phyloP scores from a whole-genome alignment of 768 basidiomycete genomes.

The Auriscalpium vulgare region DNA sequence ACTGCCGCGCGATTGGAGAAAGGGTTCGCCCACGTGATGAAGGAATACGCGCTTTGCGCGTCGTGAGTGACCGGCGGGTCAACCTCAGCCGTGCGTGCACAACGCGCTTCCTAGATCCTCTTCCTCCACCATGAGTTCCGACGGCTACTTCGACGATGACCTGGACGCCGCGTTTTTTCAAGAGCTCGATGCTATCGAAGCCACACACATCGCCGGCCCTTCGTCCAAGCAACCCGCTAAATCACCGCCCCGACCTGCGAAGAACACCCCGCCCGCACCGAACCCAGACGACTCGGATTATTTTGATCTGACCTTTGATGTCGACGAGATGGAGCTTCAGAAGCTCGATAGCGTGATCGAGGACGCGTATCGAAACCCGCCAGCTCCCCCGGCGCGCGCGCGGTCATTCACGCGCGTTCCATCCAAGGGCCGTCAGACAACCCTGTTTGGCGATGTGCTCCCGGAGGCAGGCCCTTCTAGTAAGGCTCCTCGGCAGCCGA shows the following conservation, averaged over 20 bases:
- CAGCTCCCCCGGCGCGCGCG: conserved; percentile 24
- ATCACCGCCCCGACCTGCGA: conserved; percentile 17
- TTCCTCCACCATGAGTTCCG: conserved; percentile 54
- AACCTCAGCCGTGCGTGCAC: background rate
- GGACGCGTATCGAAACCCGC: conserved; percentile 35
- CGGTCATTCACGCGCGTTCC: conserved; percentile 15
- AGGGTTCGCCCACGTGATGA: conserved; percentile 9
- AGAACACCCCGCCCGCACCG: conserved; percentile 3
- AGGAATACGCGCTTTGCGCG: background rate
- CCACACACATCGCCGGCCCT: conserved; percentile 31
- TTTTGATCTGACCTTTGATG: conserved; percentile 35
- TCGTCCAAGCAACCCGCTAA: conserved; percentile 13
- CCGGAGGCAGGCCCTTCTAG: conserved; percentile 24
- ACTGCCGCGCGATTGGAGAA: too few species aligned
- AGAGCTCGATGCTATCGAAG: conserved; percentile 67
- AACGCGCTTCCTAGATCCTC: background rate
- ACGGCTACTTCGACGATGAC: conserved; percentile 61
- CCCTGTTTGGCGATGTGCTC: conserved; percentile 55
- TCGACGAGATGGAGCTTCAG: conserved; percentile 47
- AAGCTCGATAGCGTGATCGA: conserved; percentile 46
- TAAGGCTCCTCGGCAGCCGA: conserved; percentile 9
- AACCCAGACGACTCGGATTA: conserved; percentile 33
- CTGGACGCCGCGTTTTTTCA: conserved; percentile 47
- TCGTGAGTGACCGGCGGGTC: background rate
- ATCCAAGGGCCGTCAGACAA: conserved; percentile 47